Evolutionary conservation across 2,329 filamentous ascomycete species (phyloP), one percentile per base, ranked within the genome.

Genomic region (Scedosporium dehoogii): DNA sequence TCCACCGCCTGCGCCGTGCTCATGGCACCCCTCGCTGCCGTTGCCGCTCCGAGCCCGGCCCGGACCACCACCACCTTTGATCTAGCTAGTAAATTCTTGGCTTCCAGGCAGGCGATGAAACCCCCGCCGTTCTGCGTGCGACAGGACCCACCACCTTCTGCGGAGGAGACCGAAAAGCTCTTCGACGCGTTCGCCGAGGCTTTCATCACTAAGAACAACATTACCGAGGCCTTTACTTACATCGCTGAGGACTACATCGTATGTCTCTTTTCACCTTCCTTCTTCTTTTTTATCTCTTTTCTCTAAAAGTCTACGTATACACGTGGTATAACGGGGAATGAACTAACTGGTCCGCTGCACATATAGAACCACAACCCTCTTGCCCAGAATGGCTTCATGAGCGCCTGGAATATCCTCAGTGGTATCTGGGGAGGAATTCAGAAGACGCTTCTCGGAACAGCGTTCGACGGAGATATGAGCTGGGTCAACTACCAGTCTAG

Each of bases 401-500:
- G 27, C 21, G 60, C 60, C 3, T 33, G 51, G 38, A 46, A 58
- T 16, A 62, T 62, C n/a, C 60, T 62, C 6, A 46, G 53, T 25
- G 46, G 46, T 4, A 48, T 62, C 18, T 62, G 60, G 60, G 53
- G 55, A 23, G 27, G 55, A 2, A 41, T 46, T 21, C 29, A 55
- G 23, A 44, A 58, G 38, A 58, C 53, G 1, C 51, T 66, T 6
- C 41, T 63, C 7, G 55, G 63, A 12, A 65, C 61, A 6, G 21
- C 58, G 12, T 65, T 65, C 33, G 29, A 59, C 44, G 62, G 41
- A 4, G 48, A 66, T 46, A 62, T 53, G 60, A 63, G 64, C 57
- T 66, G 65, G 65, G 55, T 67, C 25, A 67, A 67, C 60, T 67
- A 67, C 27, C 61, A 60, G 46, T 42, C 61, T 4, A 64, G 60